A percentile compares a stretch with the other conserved stretches of the same genome.
These are phyloP conservation scores for Paramecium sonneborni DNA, from an alignment of 73 alveolate species.

Conservation along the genomic window DNA sequence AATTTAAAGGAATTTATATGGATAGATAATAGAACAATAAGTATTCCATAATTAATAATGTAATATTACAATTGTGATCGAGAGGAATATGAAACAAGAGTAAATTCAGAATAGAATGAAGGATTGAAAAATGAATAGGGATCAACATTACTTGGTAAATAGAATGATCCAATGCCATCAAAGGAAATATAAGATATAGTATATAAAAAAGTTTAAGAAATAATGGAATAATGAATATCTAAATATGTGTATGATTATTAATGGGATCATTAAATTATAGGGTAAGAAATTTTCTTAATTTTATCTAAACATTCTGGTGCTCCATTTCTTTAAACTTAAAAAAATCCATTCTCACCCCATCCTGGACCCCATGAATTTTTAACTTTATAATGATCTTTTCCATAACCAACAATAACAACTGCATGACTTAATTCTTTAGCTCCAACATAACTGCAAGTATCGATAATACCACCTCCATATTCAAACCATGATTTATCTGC, in stretches of 20 bases:
- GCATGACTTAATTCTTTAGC: slow-evolving; percentile 16
- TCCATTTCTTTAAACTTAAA: slow-evolving; percentile 18
- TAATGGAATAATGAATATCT: background rate
- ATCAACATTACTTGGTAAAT: background rate
- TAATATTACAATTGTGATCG: background rate
- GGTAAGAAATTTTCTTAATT: background rate
- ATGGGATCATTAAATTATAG: background rate
- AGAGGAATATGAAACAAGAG: background rate
- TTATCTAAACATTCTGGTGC: background rate
- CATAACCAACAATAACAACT: slow-evolving; percentile 55
- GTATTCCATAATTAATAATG: background rate
- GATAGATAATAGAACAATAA: background rate
- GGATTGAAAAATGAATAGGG: background rate
- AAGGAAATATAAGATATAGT: background rate
- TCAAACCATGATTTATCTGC: slow-evolving; percentile 32
- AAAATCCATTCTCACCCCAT: slow-evolving; percentile 58
- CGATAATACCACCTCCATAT: slow-evolving; percentile 8
- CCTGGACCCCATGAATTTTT: slow-evolving; percentile 67
- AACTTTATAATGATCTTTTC: slow-evolving; percentile 22
- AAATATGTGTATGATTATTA: background rate
- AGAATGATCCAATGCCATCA: background rate
- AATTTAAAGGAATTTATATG: background rate
- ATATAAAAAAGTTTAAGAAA: background rate
- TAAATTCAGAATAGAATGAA: background rate
- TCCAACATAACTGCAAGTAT: slow-evolving; percentile 15